Conservation (phyloP, 75 land plant genomes). For the Ceratopteris richardii region DNA sequence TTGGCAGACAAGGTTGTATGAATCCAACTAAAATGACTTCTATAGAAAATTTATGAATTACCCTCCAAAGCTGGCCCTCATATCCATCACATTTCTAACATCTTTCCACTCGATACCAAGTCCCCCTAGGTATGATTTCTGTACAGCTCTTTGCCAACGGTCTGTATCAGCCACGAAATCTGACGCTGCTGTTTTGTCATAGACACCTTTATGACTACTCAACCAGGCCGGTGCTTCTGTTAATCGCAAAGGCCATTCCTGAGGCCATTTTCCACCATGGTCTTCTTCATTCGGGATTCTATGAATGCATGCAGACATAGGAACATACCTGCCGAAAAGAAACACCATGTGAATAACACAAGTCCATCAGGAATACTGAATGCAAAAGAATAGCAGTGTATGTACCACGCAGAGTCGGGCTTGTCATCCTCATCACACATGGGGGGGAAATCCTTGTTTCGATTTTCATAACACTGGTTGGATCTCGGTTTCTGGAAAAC, state of each 20-base stretch:
- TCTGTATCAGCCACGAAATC: slow-evolving; percentile 38
- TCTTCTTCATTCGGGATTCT: slow-evolving; percentile 23
- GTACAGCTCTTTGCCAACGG: slow-evolving; percentile 43
- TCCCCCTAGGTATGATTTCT: slow-evolving; percentile 38
- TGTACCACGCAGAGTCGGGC: slow-evolving; percentile 79
- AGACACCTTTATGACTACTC: slow-evolving; percentile 32
- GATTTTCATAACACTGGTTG: slow-evolving; percentile 52
- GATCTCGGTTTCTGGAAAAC: slow-evolving; percentile 84
- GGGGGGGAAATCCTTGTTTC: slow-evolving; percentile 55
- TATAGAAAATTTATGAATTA: slow-evolving; percentile 7
- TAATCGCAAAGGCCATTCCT: slow-evolving; percentile 42
- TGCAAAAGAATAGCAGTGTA: not conserved
- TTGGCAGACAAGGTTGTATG: not conserved
- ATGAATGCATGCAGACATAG: slow-evolving; percentile 40
- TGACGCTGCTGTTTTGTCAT: slow-evolving; percentile 57
- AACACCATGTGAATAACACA: too few species aligned
- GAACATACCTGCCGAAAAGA: slow-evolving; percentile 41
- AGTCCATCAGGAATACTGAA: too few species aligned
- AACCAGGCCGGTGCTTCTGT: slow-evolving; percentile 34
- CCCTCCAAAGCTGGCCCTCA: slow-evolving; percentile 67
- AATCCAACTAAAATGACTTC: not conserved
- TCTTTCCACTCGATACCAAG: slow-evolving; percentile 44
- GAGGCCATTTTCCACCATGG: slow-evolving; percentile 41
- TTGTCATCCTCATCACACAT: slow-evolving; percentile 73
- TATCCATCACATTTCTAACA: slow-evolving; percentile 55